These are phyloP conservation scores for Sodiomyces alkalinus DNA, from an alignment of 2,329 filamentous ascomycete species.

Conservation along the genomic window DNA sequence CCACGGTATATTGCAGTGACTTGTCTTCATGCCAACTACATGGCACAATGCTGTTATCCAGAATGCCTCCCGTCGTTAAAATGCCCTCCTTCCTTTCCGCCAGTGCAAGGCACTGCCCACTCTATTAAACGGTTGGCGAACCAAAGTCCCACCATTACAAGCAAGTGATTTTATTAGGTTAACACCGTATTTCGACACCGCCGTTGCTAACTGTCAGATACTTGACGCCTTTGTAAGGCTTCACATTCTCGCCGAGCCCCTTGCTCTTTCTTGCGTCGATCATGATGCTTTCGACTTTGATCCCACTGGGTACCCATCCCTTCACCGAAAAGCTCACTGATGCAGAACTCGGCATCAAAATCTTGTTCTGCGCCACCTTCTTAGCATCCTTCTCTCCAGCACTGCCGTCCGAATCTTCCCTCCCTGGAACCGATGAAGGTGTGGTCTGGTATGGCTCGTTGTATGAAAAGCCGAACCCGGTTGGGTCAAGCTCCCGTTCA, in stretches of 20 bases:
- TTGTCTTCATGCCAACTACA: too few species aligned
- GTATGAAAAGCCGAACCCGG: slow-evolving; percentile 37
- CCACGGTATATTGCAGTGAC: too few species aligned
- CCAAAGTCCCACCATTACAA: too few species aligned
- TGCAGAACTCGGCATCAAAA: slow-evolving; percentile 67
- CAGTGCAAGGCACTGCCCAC: too few species aligned
- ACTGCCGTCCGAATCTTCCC: slow-evolving; percentile 15
- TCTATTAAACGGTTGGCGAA: too few species aligned
- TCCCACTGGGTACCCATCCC: slow-evolving; percentile 52
- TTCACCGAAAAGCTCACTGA: slow-evolving; percentile 58
- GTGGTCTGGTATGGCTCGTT: slow-evolving; percentile 40
- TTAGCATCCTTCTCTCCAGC: slow-evolving; percentile 34
- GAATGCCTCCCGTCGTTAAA: too few species aligned
- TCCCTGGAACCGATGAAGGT: slow-evolving; percentile 16
- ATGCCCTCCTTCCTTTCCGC: too few species aligned
- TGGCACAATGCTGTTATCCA: too few species aligned
- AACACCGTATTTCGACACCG: slow-evolving; percentile 49
- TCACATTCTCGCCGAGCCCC: slow-evolving; percentile 73
- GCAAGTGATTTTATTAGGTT: too few species aligned
- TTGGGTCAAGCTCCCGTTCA: slow-evolving; percentile 31
- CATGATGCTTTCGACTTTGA: slow-evolving; percentile 52
- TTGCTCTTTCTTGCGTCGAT: slow-evolving; percentile 66
- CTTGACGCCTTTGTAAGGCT: slow-evolving; percentile 96
- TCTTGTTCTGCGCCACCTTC: slow-evolving; percentile 52
- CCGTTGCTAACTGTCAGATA: slow-evolving; percentile 67